Evolutionary conservation across 2,329 filamentous ascomycete species (phyloP), one percentile per base, ranked within the genome.

Genomic region (Kalmusia sp.): DNA sequence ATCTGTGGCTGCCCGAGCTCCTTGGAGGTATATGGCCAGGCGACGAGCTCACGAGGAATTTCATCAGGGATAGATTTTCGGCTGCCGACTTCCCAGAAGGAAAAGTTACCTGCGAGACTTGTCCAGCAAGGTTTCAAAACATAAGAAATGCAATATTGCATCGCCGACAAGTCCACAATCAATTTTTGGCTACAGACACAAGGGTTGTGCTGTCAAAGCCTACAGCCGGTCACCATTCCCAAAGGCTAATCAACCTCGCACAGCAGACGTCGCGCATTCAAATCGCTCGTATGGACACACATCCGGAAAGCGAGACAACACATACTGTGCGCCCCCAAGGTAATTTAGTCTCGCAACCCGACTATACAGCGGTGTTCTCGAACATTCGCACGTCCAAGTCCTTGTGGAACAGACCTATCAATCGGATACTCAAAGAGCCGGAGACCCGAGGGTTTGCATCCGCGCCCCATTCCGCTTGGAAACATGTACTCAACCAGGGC

Each of bases 1-100:
- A 50, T 22, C 44, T 57, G 44, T 65, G 63, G 61, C 28, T 61
- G 12, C 25, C 56, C 14, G 54, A 52, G 9, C 33, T 49, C 1
- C 53, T 61, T 12, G 62, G 58, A 22, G 57, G 61, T 22, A 51
- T 65, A 7, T 34, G 51, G 19, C 46, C 50, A 15, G 19, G 15
- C 9, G 33, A 37, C 27, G n/a, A 38, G 3, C 33, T 49, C 38
- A 35, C 31, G 22, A 15, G 7, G 11, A 27, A 24, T 31, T 39
- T 38, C 28, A 27, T 33, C 24, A 25, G 14, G 11, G n/a, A 17
- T 21, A 15, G 24, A 6, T 45, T 48, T n/a, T 39, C 31, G 6
- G 22, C 30, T 4, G 27, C 22, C 12, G 22, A 34, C 2, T 1
- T 25, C 24, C 28, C 47, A 5, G 15, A 37, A 15, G 52, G 52